Percentiles rank a stretch among this genome's conserved stretches.
Evolutionary conservation across 1,284 basidiomycete genomes (phyloP).

Genomic region (Austroboletus niveus): DNA sequence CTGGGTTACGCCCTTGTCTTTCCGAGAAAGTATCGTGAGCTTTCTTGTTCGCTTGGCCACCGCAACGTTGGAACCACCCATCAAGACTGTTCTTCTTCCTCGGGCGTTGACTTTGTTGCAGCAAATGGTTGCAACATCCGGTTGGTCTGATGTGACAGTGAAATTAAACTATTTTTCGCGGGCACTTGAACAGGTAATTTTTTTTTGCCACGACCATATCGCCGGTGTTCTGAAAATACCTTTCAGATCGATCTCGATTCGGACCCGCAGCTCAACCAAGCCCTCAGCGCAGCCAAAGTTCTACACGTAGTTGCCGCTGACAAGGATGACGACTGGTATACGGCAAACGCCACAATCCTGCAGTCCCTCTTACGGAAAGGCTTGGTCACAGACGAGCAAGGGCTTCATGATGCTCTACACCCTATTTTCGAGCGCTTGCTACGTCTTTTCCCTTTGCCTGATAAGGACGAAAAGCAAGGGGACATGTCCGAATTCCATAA

Average conservation of each 20-base stretch:
- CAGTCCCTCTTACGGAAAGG: conserved; percentile 89
- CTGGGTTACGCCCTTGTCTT: conserved; percentile 78
- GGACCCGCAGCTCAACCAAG: conserved; percentile 66
- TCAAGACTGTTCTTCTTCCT: conserved; percentile 64
- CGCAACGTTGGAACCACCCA: conserved; percentile 66
- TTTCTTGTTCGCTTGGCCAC: conserved; percentile 89
- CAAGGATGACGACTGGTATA: conserved; percentile 85
- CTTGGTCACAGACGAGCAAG: conserved; percentile 73
- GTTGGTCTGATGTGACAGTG: conserved; percentile 93
- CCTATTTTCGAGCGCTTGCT: conserved; percentile 88
- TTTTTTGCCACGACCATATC: conserved; percentile 6
- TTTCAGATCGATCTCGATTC: conserved; percentile 68
- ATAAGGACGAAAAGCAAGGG: conserved; percentile 73
- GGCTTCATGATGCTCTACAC: conserved; percentile 76
- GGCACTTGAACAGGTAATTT: conserved; percentile 72
- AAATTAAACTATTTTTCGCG: conserved; percentile 89
- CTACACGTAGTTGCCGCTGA: conserved; percentile 85
- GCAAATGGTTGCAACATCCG: conserved; percentile 76
- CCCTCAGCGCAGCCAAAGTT: conserved; percentile 86
- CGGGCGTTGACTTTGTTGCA: conserved; percentile 83
- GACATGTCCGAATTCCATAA: conserved; percentile 77
- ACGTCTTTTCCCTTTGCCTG: conserved; percentile 77
- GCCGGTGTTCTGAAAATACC: conserved; percentile 19
- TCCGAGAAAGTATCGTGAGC: conserved; percentile 89
- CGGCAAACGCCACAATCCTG: conserved; percentile 73